A percentile compares a stretch with the other conserved stretches of the same genome.
These are phyloP conservation scores for Blumeria hordei DNA, from an alignment of 2,329 filamentous ascomycete genomes.

Conservation along the genomic window DNA sequence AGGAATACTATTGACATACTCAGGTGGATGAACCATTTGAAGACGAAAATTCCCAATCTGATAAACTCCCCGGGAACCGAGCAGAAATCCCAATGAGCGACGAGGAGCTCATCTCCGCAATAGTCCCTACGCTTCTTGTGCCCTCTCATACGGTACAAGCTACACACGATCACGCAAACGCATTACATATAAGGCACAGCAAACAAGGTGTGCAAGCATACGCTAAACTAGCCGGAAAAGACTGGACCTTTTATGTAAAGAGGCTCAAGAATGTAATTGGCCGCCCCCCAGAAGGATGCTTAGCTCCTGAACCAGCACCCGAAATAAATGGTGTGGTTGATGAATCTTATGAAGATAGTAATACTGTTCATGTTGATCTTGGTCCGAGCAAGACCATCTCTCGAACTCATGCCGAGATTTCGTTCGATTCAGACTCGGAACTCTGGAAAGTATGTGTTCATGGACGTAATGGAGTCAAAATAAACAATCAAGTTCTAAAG, in stretches of 20 bases:
- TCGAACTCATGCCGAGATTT: slow-evolving; percentile 50
- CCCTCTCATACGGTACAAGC: slow-evolving; percentile 27
- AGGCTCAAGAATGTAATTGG: slow-evolving; percentile 56
- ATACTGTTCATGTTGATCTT: slow-evolving; percentile 58
- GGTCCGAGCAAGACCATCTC: slow-evolving; percentile 66
- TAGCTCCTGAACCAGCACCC: slow-evolving; percentile 9
- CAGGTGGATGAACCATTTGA: slow-evolving; percentile 15
- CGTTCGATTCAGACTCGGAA: slow-evolving; percentile 41
- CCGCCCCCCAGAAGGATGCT: slow-evolving; percentile 31
- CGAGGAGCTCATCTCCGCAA: slow-evolving; percentile 20
- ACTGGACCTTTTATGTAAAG: slow-evolving; percentile 69
- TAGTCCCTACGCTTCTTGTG: slow-evolving; percentile 10
- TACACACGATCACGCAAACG: slow-evolving; percentile 36
- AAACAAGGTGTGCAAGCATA: slow-evolving; percentile 45
- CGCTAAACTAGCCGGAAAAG: slow-evolving; percentile 57
- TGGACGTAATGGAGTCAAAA: slow-evolving; percentile 71
- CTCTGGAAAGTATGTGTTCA: slow-evolving; percentile 72
- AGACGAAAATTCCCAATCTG: slow-evolving; percentile 3
- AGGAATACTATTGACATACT: slow-evolving; percentile 1
- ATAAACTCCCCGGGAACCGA: slow-evolving; percentile 19
- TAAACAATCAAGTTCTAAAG: slow-evolving; percentile 52
- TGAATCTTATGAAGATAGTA: slow-evolving; percentile 5
- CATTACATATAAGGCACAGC: slow-evolving; percentile 32
- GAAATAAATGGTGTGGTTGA: slow-evolving; percentile 16
- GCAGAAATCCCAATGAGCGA: slow-evolving; percentile 19